These are phyloP conservation scores for Paramecium octaurelia DNA, from an alignment of 73 alveolate species.

Conservation along the genomic window DNA sequence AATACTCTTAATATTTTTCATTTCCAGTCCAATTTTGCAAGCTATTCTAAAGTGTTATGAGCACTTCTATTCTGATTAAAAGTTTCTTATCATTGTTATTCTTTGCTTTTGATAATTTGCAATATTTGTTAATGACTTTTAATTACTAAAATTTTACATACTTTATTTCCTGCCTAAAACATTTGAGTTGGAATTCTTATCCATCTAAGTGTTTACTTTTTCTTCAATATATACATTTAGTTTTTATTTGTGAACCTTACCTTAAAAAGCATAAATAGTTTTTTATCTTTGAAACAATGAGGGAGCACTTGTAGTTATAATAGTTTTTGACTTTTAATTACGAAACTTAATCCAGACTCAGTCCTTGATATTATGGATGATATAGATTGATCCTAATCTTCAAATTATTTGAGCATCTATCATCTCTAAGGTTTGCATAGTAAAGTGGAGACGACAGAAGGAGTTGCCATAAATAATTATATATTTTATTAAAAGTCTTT, in stretches of 20 bases:
- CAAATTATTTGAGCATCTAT: not conserved
- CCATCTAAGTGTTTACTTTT: not conserved
- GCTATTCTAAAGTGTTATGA: too few species aligned
- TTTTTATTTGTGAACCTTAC: not conserved
- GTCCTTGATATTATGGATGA: not conserved
- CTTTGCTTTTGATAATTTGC: too few species aligned
- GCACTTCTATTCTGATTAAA: too few species aligned
- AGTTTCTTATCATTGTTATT: too few species aligned
- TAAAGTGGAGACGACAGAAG: not conserved
- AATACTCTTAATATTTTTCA: not conserved
- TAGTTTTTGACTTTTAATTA: not conserved
- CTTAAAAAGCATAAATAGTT: not conserved
- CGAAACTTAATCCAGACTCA: not conserved
- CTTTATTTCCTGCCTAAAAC: not conserved
- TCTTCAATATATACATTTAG: not conserved
- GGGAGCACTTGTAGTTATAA: not conserved
- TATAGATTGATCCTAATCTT: not conserved
- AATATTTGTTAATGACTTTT: not conserved
- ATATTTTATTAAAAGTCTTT: not conserved
- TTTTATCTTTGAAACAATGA: not conserved
- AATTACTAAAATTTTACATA: not conserved
- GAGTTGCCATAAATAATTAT: not conserved
- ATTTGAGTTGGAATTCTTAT: not conserved
- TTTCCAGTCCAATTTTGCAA: too few species aligned
- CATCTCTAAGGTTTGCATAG: not conserved